Evolutionary conservation across 768 basidiomycete species (phyloP).

Genomic region (Tricholoma terreum): DNA sequence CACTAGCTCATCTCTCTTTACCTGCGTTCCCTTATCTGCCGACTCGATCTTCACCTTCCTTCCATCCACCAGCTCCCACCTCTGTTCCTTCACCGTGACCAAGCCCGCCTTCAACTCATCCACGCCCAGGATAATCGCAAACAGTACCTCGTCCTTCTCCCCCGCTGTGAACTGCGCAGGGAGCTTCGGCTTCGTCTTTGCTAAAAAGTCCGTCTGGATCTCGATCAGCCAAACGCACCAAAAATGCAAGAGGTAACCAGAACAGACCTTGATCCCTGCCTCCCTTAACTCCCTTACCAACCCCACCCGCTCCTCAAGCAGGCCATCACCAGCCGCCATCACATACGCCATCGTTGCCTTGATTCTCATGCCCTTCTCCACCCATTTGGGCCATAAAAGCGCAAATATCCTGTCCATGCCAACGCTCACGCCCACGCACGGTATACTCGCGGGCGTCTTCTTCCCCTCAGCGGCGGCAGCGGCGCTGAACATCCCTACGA

Average conservation of each 20-base stretch:
- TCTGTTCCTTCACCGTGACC: conserved; percentile 91
- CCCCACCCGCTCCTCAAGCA: conserved; percentile 79
- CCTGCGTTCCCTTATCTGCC: conserved; percentile 61
- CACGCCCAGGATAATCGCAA: conserved; percentile 86
- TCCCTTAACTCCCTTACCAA: conserved; percentile 80
- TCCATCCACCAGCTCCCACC: conserved; percentile 72
- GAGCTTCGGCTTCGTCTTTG: conserved; percentile 90
- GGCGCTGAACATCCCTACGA: conserved; percentile 88
- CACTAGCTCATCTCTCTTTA: conserved; percentile 60
- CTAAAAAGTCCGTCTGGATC: conserved; percentile 81
- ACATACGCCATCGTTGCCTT: conserved; percentile 95
- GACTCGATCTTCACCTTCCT: conserved; percentile 66
- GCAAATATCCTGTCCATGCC: conserved; percentile 94
- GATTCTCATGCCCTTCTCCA: conserved; percentile 71
- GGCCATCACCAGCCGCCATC: conserved; percentile 85
- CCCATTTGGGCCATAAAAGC: conserved; percentile 84
- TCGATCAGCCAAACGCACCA: conserved; percentile 4
- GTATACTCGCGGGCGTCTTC: conserved; percentile 53
- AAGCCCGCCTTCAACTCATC: conserved; percentile 82
- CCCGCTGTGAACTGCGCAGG: conserved; percentile 84
- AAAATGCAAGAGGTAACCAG: background rate
- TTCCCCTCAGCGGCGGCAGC: conserved; percentile 77
- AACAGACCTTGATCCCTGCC: conserved; percentile 80
- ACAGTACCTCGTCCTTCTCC: conserved; percentile 90
- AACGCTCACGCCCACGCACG: conserved; percentile 91